Evolutionary conservation across 352 stramenopile species (phyloP).

Genomic region (Phytophthora macrochlamydospora): DNA sequence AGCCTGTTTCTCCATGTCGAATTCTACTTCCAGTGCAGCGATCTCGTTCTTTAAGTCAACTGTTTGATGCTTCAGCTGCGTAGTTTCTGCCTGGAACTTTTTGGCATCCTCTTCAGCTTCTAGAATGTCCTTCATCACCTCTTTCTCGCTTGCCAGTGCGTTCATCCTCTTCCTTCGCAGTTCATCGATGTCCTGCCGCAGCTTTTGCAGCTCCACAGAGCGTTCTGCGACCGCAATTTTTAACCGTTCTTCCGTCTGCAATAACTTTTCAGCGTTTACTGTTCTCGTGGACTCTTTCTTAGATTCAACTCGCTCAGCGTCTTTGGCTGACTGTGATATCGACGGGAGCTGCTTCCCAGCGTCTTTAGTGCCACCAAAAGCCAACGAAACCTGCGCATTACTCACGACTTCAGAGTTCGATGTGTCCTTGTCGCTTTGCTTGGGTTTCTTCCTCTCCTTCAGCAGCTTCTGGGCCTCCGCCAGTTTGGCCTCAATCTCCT

Average conservation of each 20-base stretch:
- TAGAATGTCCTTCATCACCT: conserved; percentile 48
- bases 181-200: conserved; percentile 53
- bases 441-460: conserved; percentile 88
- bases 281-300: background rate
- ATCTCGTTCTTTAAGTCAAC: conserved; percentile 45
- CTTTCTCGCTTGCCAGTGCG: conserved; percentile 43
- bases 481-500: conserved; percentile 83
- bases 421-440: conserved; percentile 10
- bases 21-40: conserved; percentile 39
- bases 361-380: conserved; percentile 6
- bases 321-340: conserved; percentile 12
- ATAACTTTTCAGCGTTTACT: conserved; percentile 36
- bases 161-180: conserved; percentile 47
- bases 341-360: conserved; percentile 9
- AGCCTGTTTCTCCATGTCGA: conserved; percentile 52
- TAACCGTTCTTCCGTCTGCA: conserved; percentile 82
- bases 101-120: conserved; percentile 45
- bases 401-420: background rate
- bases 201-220: conserved; percentile 59
- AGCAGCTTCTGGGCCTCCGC: conserved; percentile 86
- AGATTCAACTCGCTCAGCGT: background rate
- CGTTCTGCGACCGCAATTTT: conserved; percentile 48
- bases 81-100: conserved; percentile 42
- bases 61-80: conserved; percentile 44
- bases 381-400: background rate